Conservation (phyloP, 192 early-diverging fungal genomes). For the Chytriomyces sp. region DNA sequence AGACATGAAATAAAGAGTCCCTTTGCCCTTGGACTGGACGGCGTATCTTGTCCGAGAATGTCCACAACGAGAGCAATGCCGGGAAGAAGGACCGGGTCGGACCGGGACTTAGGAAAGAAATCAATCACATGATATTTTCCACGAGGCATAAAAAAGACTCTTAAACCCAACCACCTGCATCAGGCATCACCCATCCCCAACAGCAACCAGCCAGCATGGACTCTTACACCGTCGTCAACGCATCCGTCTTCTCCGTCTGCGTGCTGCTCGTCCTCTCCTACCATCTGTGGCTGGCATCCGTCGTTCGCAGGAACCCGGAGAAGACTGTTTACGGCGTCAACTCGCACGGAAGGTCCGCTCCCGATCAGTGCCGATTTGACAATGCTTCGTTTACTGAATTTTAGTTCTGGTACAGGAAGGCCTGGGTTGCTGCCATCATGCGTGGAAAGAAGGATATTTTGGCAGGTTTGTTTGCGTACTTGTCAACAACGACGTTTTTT, state of each 20-base stretch:
- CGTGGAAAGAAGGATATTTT: constrained; percentile 46
- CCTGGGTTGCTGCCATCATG: constrained; percentile 52
- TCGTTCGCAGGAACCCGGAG: constrained; percentile 26
- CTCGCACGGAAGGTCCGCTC: constrained; percentile 29
- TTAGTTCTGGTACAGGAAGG: background rate
- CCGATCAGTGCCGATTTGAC: background rate
- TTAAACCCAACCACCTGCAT: too few relatives aligned
- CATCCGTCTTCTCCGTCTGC: constrained; percentile 25
- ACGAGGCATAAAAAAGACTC: too few relatives aligned
- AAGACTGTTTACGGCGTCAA: constrained; percentile 50
- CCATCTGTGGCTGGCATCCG: constrained; percentile 38
- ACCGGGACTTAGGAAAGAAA: too few relatives aligned
- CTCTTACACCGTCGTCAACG: constrained; percentile 24
- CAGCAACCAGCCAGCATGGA: background rate
- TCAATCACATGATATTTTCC: too few relatives aligned
- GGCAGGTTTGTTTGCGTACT: constrained; percentile 30
- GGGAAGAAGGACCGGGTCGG: too few relatives aligned
- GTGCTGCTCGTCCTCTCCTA: constrained; percentile 29
- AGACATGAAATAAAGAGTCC: too few relatives aligned
- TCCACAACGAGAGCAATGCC: too few relatives aligned
- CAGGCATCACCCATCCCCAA: too few relatives aligned
- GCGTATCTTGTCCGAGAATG: too few relatives aligned
- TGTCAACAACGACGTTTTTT: background rate
- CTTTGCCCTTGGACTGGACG: too few relatives aligned
- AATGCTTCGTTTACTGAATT: background rate